Evolutionary conservation across 1,139 yeast species (phyloP).

Genomic region (Hansenula lynferdii): DNA sequence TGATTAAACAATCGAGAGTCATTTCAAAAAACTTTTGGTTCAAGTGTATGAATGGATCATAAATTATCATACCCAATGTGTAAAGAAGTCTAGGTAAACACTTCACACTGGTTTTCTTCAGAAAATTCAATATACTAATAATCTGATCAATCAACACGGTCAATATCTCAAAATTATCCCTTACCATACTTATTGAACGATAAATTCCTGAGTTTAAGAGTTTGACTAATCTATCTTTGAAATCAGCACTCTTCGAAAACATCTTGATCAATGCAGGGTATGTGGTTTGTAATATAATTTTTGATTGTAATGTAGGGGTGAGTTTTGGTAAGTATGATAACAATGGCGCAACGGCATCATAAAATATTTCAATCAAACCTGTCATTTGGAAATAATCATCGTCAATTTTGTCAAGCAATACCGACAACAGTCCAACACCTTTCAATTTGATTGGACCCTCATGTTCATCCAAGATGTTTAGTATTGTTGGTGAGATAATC

Average conservation of each 20-base stretch:
- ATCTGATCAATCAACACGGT: constrained; percentile 10
- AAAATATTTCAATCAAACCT: constrained; percentile 40
- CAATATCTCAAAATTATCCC: constrained; percentile 15
- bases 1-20: constrained; percentile 19
- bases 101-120: constrained; percentile 12
- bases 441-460: constrained; percentile 39
- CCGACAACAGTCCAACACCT: constrained; percentile 34
- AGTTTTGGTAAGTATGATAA: constrained; percentile 42
- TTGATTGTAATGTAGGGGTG: constrained; percentile 29
- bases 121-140: constrained; percentile 3
- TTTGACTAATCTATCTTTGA: constrained; percentile 5
- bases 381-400: constrained; percentile 28
- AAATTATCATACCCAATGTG: constrained; percentile 15
- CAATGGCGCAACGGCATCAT: constrained; percentile 35
- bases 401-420: constrained; percentile 23
- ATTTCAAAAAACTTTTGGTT: constrained; percentile 9
- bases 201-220: constrained; percentile 17
- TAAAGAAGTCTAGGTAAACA: constrained; percentile 20
- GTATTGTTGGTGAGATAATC: constrained; percentile 40
- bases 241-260: neutral
- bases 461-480: constrained; percentile 48
- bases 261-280: constrained; percentile 18
- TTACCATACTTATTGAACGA: constrained; percentile 11
- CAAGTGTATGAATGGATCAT: constrained; percentile 18
- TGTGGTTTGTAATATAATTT: constrained; percentile 14